Conservation (phyloP, 768 basidiomycete genomes). For the Tephrocybe sp. region DNA sequence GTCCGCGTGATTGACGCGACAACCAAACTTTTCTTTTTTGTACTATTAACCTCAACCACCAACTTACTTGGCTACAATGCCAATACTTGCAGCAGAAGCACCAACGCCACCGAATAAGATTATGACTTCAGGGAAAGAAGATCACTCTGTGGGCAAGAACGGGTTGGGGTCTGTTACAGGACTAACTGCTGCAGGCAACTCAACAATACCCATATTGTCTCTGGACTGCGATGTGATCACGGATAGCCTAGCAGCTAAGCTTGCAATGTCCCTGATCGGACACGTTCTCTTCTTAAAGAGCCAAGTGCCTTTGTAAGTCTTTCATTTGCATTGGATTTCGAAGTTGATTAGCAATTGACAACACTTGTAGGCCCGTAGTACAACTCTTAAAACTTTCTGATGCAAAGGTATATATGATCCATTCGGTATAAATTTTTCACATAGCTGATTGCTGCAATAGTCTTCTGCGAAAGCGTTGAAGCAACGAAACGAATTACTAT, state of each 20-base stretch:
- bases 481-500: slow-evolving; percentile 58
- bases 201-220: slow-evolving; percentile 29
- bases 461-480: slow-evolving; percentile 49
- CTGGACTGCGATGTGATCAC: slow-evolving; percentile 53
- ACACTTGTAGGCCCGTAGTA: slow-evolving; percentile 52
- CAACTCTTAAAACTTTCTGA: slow-evolving; percentile 58
- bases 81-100: neutral
- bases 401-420: slow-evolving; percentile 33
- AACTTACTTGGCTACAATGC: neutral
- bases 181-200: neutral
- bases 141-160: too few relatives aligned
- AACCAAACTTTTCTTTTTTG: neutral
- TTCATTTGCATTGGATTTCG: too few relatives aligned
- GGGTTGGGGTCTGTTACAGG: neutral
- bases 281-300: slow-evolving; percentile 77
- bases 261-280: slow-evolving; percentile 60
- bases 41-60: neutral
- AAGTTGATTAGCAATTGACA: neutral
- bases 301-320: slow-evolving; percentile 73
- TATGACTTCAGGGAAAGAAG: neutral
- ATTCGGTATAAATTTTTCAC: neutral
- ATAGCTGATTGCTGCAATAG: slow-evolving; percentile 20
- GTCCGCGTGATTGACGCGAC: slow-evolving; percentile 6
- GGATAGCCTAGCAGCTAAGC: slow-evolving; percentile 57
- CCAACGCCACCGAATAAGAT: neutral